A percentile compares a stretch with the other conserved stretches of the same genome.
These are phyloP conservation scores for Candida silvicultrix DNA, from an alignment of 805 yeast genomes.

Conservation along the genomic window DNA sequence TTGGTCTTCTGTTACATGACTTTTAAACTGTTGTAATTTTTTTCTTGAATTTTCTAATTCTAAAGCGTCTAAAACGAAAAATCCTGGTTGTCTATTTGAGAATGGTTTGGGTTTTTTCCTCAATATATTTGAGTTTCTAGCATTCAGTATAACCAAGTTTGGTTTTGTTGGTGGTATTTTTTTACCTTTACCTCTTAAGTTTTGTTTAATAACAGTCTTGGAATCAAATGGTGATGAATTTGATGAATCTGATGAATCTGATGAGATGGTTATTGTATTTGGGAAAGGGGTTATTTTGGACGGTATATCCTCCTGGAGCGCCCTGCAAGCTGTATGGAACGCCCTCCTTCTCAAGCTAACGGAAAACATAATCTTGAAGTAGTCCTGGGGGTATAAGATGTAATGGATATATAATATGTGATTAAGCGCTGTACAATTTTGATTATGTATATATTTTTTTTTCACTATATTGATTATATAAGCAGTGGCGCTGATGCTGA, in stretches of 20 bases:
- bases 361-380: not conserved
- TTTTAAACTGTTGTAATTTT: conserved; percentile 2
- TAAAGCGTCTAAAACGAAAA: not conserved
- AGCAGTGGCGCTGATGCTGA: not conserved
- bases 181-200: not conserved
- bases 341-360: not conserved
- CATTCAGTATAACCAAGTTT: not conserved
- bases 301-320: not conserved
- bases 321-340: not conserved
- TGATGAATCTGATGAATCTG: not conserved
- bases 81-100: not conserved
- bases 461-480: not conserved
- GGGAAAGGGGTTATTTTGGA: not conserved
- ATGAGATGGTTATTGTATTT: not conserved
- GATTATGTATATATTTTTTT: too few species aligned
- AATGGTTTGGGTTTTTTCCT: not conserved
- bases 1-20: not conserved
- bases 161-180: not conserved
- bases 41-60: conserved; percentile 3
- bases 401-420: too few species aligned
- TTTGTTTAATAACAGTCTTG: not conserved
- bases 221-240: not conserved
- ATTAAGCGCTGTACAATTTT: too few species aligned
- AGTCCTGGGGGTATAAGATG: not conserved
- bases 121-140: not conserved